phyloP scores from a whole-genome alignment of 371 early-diverging fungal species.

The Lichtheimia ornata region DNA sequence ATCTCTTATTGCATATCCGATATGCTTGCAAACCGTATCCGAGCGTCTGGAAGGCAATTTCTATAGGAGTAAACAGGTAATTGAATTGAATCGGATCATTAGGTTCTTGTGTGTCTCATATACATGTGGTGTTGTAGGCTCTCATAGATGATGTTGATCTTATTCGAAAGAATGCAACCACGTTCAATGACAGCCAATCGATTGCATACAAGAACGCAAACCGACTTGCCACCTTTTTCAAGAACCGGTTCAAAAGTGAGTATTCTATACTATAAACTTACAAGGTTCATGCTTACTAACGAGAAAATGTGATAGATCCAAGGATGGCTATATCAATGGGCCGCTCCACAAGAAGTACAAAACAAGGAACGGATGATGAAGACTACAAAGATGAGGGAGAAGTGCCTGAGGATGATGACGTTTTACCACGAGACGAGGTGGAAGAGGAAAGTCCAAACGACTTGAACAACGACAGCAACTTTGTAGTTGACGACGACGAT shows the following conservation, averaged over 20 bases:
- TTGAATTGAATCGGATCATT: not conserved
- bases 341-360: too few relatives aligned
- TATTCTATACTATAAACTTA: too few relatives aligned
- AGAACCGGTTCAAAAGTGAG: conserved; percentile 24
- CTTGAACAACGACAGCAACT: conserved; percentile 19
- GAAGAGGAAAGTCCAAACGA: conserved; percentile 33
- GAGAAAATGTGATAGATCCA: too few relatives aligned
- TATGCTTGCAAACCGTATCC: conserved; percentile 61
- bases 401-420: conserved; percentile 23
- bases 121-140: conserved; percentile 45
- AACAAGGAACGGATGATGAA: conserved; percentile 29
- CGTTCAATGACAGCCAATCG: conserved; percentile 67
- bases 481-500: conserved; percentile 36
- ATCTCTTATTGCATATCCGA: conserved; percentile 68
- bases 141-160: conserved; percentile 68
- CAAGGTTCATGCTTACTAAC: too few relatives aligned
- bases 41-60: conserved; percentile 59
- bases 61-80: conserved; percentile 64
- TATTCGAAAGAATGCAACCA: conserved; percentile 68
- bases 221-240: conserved; percentile 60
- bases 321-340: too few relatives aligned
- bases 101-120: not conserved
- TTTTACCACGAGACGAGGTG: conserved; percentile 29
- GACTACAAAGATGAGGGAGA: conserved; percentile 41
- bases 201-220: conserved; percentile 59